Base-by-base conservation (phyloP, 169 alveolate species). In the Plasmodium falciparum region DNA sequence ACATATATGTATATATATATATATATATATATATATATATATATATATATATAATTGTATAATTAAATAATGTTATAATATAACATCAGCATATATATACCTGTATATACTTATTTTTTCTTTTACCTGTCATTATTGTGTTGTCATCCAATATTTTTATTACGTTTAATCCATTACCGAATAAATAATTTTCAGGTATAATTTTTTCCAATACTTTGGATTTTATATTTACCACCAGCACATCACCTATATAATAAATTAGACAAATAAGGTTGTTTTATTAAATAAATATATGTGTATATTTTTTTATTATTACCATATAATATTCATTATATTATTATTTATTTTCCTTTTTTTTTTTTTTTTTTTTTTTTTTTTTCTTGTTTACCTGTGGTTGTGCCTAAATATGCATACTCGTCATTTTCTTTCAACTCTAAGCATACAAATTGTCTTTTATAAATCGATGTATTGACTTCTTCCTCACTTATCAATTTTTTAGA, bases 131-230 rank as follows among this genome's bases (percentile, higher is more conserved):
- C 62, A 83, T 52, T 39, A 83, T 69, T 4, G 91, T 83, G 22
- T 67, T 45, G 58, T 83, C 91, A 26, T 47, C 76, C 43, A 83
- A 39, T 20, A 58, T 69, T 49, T 83, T 83, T 29, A 83, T 75
- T 33, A 83, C 91, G 29, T 83, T 83, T 52, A 83, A 69, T 45
- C 91, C 91, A 66, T 83, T 83, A 61, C 91, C 56, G 73, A 83
- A 83, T n/a, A 83, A 52, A 49, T 83, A 83, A 56, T 39, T 50
- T 66, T 83, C 91, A 3, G 91, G 91, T 15, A 83, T 58, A 3
- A 83, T 83, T 62, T 69, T 83, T 73, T 83, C 91, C 47, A 83
- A 66, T 5, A 83, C 83, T 63, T 69, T 83, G 13, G 83, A 67
- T 26, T 83, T 83, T 45, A 83, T 83, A 61, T 83, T 83, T 20